phyloP scores from a whole-genome alignment of 2,329 filamentous ascomycete genomes.

The Nemania sp. region DNA sequence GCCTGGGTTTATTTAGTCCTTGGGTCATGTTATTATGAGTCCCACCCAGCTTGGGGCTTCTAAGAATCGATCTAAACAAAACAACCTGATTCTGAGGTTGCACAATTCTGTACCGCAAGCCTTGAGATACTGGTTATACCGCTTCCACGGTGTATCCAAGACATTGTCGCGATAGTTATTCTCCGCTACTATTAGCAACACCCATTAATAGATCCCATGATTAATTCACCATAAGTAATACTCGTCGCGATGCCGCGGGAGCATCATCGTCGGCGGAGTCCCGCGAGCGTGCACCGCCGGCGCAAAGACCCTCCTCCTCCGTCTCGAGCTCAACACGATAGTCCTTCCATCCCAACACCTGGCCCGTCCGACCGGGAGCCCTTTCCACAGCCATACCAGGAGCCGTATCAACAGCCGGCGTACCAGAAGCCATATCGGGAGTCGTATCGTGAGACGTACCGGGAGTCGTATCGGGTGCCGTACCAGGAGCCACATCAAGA shows the following conservation, averaged over 20 bases:
- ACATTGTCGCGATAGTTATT: constrained; percentile 11
- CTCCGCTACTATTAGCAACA: constrained; percentile 23
- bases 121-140: constrained; percentile 11
- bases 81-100: constrained; percentile 15
- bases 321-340: constrained; percentile 45
- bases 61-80: constrained; percentile 22
- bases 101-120: constrained; percentile 2
- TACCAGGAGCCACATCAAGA: constrained; percentile 13
- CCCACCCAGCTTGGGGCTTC: constrained; percentile 7
- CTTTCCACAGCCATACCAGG: constrained; percentile 5
- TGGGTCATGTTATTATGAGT: constrained; percentile 7
- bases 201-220: constrained; percentile 31
- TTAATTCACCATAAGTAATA: constrained; percentile 23
- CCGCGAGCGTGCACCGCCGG: constrained; percentile 58
- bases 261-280: constrained; percentile 59
- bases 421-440: constrained; percentile 9
- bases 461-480: constrained; percentile 10
- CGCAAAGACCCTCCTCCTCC: constrained; percentile 47
- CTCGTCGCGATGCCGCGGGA: constrained; percentile 52
- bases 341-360: constrained; percentile 28
- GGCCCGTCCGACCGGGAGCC: constrained; percentile 28
- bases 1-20: constrained; percentile 11
- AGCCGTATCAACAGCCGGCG: constrained; percentile 6
- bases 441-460: constrained; percentile 1
- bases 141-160: constrained; percentile 11